Percentiles rank a stretch among this genome's conserved stretches.
Conservation (phyloP, 73 alveolate genomes). For the Breviolum minutum region DNA sequence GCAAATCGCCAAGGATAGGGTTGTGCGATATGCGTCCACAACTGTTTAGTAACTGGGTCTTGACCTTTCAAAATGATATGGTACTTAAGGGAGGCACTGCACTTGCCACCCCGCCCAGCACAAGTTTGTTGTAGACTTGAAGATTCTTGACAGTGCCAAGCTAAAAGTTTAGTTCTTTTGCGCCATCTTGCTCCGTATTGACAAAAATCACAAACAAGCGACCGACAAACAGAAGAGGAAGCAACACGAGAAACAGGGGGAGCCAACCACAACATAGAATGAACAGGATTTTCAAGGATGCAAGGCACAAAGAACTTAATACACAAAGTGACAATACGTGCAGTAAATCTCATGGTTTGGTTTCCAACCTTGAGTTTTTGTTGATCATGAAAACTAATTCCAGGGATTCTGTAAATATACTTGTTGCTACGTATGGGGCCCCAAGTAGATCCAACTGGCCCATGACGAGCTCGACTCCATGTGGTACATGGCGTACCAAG, state of each 20-base stretch:
- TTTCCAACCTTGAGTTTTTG: not conserved
- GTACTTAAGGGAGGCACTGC: not conserved
- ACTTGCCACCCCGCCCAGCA: not conserved
- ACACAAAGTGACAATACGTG: not conserved
- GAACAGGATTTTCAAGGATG: slow-evolving; percentile 1
- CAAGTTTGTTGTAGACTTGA: not conserved
- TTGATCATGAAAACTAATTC: not conserved
- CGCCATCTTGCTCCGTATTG: slow-evolving; percentile 55
- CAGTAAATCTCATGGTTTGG: not conserved
- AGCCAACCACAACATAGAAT: not conserved
- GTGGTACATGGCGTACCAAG: slow-evolving; percentile 13
- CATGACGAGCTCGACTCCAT: not conserved
- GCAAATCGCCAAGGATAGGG: not conserved
- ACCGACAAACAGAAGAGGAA: not conserved
- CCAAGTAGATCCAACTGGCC: not conserved
- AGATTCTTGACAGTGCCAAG: not conserved
- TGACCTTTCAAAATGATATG: not conserved
- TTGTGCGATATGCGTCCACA: slow-evolving; percentile 19
- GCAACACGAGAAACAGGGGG: not conserved
- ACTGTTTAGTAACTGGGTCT: not conserved
- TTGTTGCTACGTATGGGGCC: not conserved
- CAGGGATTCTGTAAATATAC: not conserved
- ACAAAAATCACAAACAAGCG: not conserved
- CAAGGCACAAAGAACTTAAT: not conserved
- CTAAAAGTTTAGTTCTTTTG: not conserved